Evolutionary conservation across 176 grass and related monocot genomes (phyloP), one percentile per base, ranked within the genome.

Genomic region (Raddia distichophylla): DNA sequence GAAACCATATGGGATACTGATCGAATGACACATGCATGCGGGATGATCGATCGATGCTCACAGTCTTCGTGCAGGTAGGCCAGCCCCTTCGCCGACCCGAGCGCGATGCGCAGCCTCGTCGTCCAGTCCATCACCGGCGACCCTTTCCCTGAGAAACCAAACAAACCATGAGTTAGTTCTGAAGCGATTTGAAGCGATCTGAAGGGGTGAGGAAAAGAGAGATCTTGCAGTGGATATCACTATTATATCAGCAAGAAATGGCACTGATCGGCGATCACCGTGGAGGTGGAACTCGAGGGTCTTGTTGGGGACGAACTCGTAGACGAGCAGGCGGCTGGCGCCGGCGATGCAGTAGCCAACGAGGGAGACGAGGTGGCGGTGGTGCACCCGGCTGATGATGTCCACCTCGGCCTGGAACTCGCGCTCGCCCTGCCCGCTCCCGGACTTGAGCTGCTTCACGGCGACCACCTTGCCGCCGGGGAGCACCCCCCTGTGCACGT

Each of bases 21-120:
- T 27, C 27, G 27, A 27, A 27, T 27, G 27, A 27, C 27, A 27
- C 27, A 27, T 27, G 27, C 27, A 27, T 27, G 27, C 27, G 1
- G 27, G 27, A 27, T 27, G 27, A 27, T 27, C 27, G 27, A 27
- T 27, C 27, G 27, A 27, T 27, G 27, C 89, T 94, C 80, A 97
- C 94, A 97, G 76, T 97, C 92, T 76, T 97, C 94, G 67, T 97
- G 94, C 77, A 97, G 83, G 78, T 94, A 97, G 67, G 92, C 85
- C 74, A 97, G 78, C 54, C 94, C 92, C 69, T 77, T 97, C 58
- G 94, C 92, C 5, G 94, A 61, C 75, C 94, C 94, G 35, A 94
- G 74, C 35, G 90, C 92, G 63, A 94, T 94, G 71, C 91, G 93
- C 51, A 94, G 83, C 85, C 94, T 87, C 60, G 86, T 92, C 6